A percentile compares a stretch with the other conserved stretches of the same genome.
phyloP scores from a whole-genome alignment of 225 moss, liverwort and hornwort genomes.

The Pseudisothecium myosuroides region DNA sequence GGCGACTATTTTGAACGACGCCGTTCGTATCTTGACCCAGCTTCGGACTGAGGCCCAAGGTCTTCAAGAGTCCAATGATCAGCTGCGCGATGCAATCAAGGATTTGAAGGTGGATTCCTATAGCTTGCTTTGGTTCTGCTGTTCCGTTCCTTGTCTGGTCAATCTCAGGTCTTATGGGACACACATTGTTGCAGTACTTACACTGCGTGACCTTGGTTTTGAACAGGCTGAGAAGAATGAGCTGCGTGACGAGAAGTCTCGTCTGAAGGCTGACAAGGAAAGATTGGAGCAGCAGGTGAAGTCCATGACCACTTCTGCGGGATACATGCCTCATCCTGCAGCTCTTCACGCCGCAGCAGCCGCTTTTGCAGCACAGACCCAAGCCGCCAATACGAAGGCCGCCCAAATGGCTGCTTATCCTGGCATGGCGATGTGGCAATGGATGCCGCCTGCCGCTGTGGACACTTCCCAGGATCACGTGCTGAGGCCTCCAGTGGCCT shows the following conservation, averaged over 20 bases:
- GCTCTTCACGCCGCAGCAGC: conserved; percentile 70
- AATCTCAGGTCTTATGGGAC: not conserved
- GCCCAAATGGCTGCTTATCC: conserved; percentile 73
- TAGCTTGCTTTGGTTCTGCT: too few species aligned
- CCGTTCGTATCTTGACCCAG: conserved; percentile 60
- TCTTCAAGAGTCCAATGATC: conserved; percentile 65
- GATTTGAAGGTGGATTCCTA: conserved; percentile 44
- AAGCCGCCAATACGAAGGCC: conserved; percentile 53
- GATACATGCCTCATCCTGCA: conserved; percentile 69
- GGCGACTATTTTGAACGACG: conserved; percentile 82
- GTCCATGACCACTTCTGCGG: conserved; percentile 38
- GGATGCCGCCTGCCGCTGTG: conserved; percentile 78
- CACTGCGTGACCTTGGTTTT: not conserved
- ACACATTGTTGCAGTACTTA: not conserved
- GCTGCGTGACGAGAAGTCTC: conserved; percentile 82
- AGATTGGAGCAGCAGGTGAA: conserved; percentile 90
- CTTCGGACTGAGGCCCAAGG: conserved; percentile 64
- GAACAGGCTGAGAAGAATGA: conserved; percentile 82
- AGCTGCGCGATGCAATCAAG: conserved; percentile 65
- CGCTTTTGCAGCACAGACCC: conserved; percentile 71
- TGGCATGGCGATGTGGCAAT: conserved; percentile 95
- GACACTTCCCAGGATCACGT: conserved; percentile 95
- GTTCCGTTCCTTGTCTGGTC: not conserved
- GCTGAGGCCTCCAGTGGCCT: conserved; percentile 89
- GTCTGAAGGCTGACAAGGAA: conserved; percentile 87